Percentiles rank a stretch among this genome's conserved stretches.
These are phyloP conservation scores for Carex pumila DNA, from an alignment of 176 grass and related monocot genomes.

Conservation along the genomic window DNA sequence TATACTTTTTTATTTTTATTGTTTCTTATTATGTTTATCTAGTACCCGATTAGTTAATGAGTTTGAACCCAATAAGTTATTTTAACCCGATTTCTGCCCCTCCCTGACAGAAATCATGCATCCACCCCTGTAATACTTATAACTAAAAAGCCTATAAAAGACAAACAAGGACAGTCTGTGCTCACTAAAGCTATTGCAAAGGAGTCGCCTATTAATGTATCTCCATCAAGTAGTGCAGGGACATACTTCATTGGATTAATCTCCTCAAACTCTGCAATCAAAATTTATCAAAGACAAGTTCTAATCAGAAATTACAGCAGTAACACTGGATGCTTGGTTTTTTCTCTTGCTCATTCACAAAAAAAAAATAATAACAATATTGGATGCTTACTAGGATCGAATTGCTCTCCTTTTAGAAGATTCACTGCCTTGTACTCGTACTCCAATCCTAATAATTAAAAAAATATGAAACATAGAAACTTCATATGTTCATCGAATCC, in stretches of 20 bases:
- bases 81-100: no score
- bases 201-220: conserved; percentile 58
- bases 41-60: no score
- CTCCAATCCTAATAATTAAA: conserved; percentile 44
- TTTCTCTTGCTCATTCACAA: not conserved
- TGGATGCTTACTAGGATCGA: conserved; percentile 37
- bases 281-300: not conserved
- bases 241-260: conserved; percentile 82
- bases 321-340: not conserved
- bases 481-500: not conserved
- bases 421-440: conserved; percentile 87
- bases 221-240: conserved; percentile 66
- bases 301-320: not conserved
- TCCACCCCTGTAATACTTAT: not conserved
- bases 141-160: not conserved
- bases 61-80: no score
- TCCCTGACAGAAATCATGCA: no score
- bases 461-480: not conserved
- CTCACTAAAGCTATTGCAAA: conserved; percentile 70
- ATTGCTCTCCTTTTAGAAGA: conserved; percentile 41
- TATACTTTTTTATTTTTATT: no score
- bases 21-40: no score
- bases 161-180: not conserved
- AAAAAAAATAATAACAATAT: not conserved
- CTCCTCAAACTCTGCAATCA: conserved; percentile 60